Percentiles rank a stretch among this genome's conserved stretches.
Evolutionary conservation across 352 stramenopile species (phyloP).

Genomic region (Thalassiosira mediterranea): DNA sequence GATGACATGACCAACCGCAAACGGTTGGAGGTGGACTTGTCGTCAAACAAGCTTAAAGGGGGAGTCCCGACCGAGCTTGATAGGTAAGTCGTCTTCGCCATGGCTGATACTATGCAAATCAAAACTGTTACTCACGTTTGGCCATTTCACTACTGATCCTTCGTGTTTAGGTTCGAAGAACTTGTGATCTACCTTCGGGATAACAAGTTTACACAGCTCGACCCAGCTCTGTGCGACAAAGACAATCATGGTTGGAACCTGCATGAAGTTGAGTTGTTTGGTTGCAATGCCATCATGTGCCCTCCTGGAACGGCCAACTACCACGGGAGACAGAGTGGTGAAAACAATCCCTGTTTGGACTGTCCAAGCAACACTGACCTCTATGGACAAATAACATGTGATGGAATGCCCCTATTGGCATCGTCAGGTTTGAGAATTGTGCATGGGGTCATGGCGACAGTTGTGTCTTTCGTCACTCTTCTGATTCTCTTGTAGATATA

Average conservation of each 20-base stretch:
- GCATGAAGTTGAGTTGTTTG: constrained; percentile 67
- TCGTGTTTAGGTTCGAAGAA: constrained; percentile 49
- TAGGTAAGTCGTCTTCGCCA: constrained; percentile 28
- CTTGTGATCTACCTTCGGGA: constrained; percentile 57
- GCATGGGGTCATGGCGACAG: background rate
- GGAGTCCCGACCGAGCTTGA: constrained; percentile 44
- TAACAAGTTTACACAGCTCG: constrained; percentile 52
- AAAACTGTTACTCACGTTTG: background rate
- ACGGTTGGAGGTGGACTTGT: constrained; percentile 53
- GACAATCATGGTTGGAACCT: constrained; percentile 70
- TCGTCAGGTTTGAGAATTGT: constrained; percentile 24
- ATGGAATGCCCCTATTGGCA: constrained; percentile 29
- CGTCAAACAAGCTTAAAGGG: constrained; percentile 55
- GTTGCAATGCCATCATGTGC: constrained; percentile 79
- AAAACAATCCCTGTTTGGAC: constrained; percentile 32
- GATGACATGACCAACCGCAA: constrained; percentile 34
- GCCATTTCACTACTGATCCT: constrained; percentile 1
- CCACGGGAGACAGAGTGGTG: constrained; percentile 40
- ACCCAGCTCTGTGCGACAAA: constrained; percentile 39
- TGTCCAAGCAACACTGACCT: constrained; percentile 39
- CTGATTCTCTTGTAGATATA: background rate
- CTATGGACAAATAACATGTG: constrained; percentile 49
- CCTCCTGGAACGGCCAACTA: constrained; percentile 62
- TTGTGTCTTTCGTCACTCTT: constrained; percentile 4
- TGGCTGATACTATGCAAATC: background rate